Evolutionary conservation across 345 rosid species (phyloP), one percentile per base, ranked within the genome.

Genomic region (Acer campestre): DNA sequence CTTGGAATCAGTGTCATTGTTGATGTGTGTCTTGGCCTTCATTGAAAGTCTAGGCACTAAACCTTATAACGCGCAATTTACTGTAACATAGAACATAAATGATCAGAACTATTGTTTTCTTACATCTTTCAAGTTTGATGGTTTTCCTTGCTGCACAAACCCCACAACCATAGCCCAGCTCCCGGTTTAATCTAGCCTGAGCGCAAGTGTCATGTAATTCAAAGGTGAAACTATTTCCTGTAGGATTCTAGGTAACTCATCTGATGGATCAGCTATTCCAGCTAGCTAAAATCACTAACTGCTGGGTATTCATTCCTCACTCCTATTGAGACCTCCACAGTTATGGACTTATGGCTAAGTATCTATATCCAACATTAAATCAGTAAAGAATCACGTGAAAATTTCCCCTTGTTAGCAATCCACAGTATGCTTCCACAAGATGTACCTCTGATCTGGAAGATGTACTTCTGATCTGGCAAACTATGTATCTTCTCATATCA

Each of bases 151-250:
- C 49, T 46, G 49, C 13, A 46, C 49, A 46, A 46, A 23, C 29
- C 66, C 66, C 38, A 3, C 29, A 67, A n/a, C 49, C 49, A 14
- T 9, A 5, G 6, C n/a, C 40, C 22, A 11, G 70, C 77, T 74
- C 38, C 68, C 48, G 20, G 68, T 70, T 73, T 66, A 46, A 31
- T 67, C 69, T 58, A 27, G 73, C 27, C 73, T 67, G 65, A 53
- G 49, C 56, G 7, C 72, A 17, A 7, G 25, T 1, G 66, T 58
- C 31, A 3, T 16, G 13, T 17, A 72, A 63, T 66, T 73, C 46
- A 49, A 63, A 11, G 68, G 25, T 65, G 20, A 25, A 78, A 29
- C 46, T 27, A 31, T 49, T 67, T 70, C 25, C 23, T 12, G 18
- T 65, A 42, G 71, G 18, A 29, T 66, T 58, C 38, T 18, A 62